phyloP scores from a whole-genome alignment of 345 rosid genomes.

The Eucalyptus fibrosa region DNA sequence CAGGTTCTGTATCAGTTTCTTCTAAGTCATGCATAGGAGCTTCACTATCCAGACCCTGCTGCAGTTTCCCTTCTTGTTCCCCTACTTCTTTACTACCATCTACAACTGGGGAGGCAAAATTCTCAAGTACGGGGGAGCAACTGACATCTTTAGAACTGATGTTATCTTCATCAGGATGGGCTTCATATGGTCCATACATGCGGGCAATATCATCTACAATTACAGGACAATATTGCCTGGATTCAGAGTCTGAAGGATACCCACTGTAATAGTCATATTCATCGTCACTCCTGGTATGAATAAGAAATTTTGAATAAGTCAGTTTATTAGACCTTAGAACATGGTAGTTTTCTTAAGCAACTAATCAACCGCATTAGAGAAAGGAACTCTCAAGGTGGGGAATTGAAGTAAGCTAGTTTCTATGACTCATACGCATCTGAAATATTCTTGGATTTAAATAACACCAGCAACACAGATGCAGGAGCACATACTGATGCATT shows the following conservation, averaged over 20 bases:
- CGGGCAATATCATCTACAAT: slow-evolving; percentile 26
- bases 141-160: slow-evolving; percentile 18
- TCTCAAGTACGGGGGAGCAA: slow-evolving; percentile 28
- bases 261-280: slow-evolving; percentile 61
- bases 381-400: neutral
- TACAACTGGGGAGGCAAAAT: slow-evolving; percentile 21
- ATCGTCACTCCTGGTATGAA: slow-evolving; percentile 61
- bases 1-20: slow-evolving; percentile 44
- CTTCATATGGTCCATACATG: slow-evolving; percentile 32
- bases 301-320: neutral
- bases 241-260: slow-evolving; percentile 41
- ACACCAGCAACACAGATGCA: neutral
- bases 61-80: slow-evolving; percentile 17
- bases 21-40: slow-evolving; percentile 31
- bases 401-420: neutral
- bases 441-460: neutral
- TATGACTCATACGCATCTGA: neutral
- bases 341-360: neutral
- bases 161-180: slow-evolving; percentile 33
- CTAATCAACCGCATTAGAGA: neutral
- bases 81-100: slow-evolving; percentile 12
- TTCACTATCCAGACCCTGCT: slow-evolving; percentile 35
- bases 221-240: slow-evolving; percentile 35
- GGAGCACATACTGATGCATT: neutral
- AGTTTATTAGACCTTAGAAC: neutral